Conservation (phyloP, 192 early-diverging fungal species). For the Entrophospora sp. region DNA sequence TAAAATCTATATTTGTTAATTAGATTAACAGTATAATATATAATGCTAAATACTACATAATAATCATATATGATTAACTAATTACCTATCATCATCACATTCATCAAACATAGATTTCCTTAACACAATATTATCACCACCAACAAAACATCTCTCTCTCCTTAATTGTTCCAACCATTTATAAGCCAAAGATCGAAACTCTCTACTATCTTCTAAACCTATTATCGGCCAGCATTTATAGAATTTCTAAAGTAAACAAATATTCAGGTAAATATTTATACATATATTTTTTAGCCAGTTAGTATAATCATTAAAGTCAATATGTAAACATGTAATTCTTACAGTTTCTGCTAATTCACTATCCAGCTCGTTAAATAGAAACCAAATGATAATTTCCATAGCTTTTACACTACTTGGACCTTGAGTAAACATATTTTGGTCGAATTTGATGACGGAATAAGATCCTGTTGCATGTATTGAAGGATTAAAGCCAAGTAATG, state of each 20-base stretch:
- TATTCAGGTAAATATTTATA: too few relatives aligned
- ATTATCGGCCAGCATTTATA: background rate
- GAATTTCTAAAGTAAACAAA: background rate
- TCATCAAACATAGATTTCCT: slow-evolving; percentile 3
- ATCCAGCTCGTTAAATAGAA: slow-evolving; percentile 19
- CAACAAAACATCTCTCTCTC: slow-evolving; percentile 33
- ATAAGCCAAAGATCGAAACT: slow-evolving; percentile 46
- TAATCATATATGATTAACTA: background rate
- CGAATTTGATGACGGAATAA: slow-evolving; percentile 7
- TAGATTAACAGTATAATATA: background rate
- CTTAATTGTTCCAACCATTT: slow-evolving; percentile 52
- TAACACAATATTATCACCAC: background rate
- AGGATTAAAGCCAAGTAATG: slow-evolving; percentile 15
- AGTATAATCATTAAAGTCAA: background rate
- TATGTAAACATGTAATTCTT: background rate
- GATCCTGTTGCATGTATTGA: slow-evolving; percentile 11
- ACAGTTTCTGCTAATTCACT: background rate
- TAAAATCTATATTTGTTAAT: background rate
- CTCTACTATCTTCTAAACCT: slow-evolving; percentile 31
- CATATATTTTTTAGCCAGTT: too few relatives aligned
- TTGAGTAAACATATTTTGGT: slow-evolving; percentile 12
- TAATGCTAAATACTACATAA: background rate
- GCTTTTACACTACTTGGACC: slow-evolving; percentile 13
- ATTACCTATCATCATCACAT: slow-evolving; percentile 4
- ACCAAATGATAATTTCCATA: slow-evolving; percentile 23